Conservation (phyloP, 257 asterid genomes). For the Solanum habrochaites region DNA sequence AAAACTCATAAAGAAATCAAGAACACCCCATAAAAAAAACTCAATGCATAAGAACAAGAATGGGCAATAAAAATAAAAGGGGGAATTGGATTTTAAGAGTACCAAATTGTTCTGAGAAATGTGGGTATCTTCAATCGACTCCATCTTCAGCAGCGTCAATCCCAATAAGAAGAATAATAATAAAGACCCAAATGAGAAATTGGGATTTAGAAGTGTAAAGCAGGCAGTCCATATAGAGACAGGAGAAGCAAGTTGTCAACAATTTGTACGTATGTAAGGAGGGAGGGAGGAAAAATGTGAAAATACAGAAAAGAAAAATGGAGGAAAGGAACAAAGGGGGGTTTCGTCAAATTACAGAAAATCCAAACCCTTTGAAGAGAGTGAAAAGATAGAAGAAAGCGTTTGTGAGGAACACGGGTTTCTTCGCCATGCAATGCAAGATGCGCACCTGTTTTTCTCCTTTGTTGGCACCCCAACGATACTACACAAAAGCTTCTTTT, state of each 20-base stretch:
- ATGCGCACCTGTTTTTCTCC: not conserved
- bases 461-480: not conserved
- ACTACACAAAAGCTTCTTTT: not conserved
- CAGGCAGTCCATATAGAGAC: not conserved
- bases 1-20: not conserved
- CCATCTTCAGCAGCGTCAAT: not conserved
- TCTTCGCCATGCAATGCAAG: conserved; percentile 1
- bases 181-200: not conserved
- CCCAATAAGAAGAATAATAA: not conserved
- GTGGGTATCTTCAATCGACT: not conserved
- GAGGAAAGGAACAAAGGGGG: not conserved
- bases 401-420: not conserved
- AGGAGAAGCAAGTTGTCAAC: not conserved
- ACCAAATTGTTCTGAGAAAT: not conserved
- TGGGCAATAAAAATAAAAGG: not conserved
- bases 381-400: not conserved
- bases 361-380: not conserved
- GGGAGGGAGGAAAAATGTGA: not conserved
- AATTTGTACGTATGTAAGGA: not conserved
- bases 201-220: not conserved
- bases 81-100: not conserved
- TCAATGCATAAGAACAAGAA: not conserved
- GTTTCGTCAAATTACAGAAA: not conserved
- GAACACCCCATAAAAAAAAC: not conserved
- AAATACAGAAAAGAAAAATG: not conserved